A percentile compares a stretch with the other conserved stretches of the same genome.
These are phyloP conservation scores for Erysiphe pulchra DNA, from an alignment of 2,329 filamentous ascomycete species.

Conservation along the genomic window DNA sequence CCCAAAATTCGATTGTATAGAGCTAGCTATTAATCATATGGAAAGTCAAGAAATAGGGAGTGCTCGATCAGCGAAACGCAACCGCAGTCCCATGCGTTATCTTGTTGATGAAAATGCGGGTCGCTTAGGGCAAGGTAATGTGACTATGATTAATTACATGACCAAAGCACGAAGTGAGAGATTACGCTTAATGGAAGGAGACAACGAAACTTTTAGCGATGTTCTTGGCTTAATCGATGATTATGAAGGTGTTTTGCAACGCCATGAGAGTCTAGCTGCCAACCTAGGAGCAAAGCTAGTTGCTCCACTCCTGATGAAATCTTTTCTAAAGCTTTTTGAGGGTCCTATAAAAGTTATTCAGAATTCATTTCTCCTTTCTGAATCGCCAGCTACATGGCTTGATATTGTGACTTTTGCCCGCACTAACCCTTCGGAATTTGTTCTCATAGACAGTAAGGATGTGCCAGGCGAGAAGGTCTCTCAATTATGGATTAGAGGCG, in stretches of 20 bases:
- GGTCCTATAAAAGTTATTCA: conserved; percentile 33
- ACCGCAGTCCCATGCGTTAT: neutral
- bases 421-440: conserved; percentile 54
- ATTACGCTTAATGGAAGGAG: conserved; percentile 25
- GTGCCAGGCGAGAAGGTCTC: conserved; percentile 47
- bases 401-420: conserved; percentile 70
- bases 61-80: neutral
- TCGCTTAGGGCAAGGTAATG: conserved; percentile 1
- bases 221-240: conserved; percentile 48
- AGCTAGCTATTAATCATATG: too few relatives aligned
- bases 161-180: conserved; percentile 19
- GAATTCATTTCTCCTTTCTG: conserved; percentile 27
- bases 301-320: conserved; percentile 59
- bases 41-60: neutral
- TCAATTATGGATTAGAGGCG: conserved; percentile 59
- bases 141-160: conserved; percentile 26
- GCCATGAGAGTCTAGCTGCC: conserved; percentile 66
- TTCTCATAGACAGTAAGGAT: conserved; percentile 39
- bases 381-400: conserved; percentile 46
- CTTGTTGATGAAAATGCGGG: neutral
- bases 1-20: too few relatives aligned
- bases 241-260: conserved; percentile 63
- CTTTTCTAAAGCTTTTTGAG: conserved; percentile 69
- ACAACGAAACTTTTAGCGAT: conserved; percentile 43
- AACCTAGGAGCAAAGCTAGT: conserved; percentile 65